Conservation (phyloP, 805 yeast species). For the Maudiozyma serrabonitensis region DNA sequence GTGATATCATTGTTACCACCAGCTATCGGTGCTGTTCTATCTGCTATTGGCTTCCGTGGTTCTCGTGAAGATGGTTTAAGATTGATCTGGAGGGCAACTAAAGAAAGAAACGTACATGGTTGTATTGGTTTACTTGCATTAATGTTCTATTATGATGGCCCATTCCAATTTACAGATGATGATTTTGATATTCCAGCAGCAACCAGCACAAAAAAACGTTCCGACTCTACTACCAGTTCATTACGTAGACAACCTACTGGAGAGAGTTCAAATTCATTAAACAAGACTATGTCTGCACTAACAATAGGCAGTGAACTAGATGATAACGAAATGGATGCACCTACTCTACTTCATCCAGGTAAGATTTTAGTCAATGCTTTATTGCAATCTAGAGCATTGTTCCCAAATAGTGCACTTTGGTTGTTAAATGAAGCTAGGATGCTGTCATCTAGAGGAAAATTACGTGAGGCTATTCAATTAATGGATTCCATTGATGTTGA, state of each 20-base stretch:
- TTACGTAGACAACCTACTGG: background rate
- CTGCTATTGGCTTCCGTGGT: constrained; percentile 87
- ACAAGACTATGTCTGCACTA: constrained; percentile 1
- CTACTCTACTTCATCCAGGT: constrained; percentile 47
- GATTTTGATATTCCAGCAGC: constrained; percentile 49
- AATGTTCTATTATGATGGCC: constrained; percentile 88
- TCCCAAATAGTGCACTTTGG: constrained; percentile 89
- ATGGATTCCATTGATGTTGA: constrained; percentile 53
- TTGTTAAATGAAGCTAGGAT: constrained; percentile 78
- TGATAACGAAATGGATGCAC: constrained; percentile 31
- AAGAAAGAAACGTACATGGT: constrained; percentile 82
- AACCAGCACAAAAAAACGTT: constrained; percentile 25
- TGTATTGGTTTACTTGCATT: constrained; percentile 76
- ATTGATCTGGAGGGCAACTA: constrained; percentile 82
- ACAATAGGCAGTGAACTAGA: constrained; percentile 24
- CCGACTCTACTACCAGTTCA: background rate
- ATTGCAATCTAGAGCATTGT: constrained; percentile 55
- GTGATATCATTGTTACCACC: constrained; percentile 90
- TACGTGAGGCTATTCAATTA: constrained; percentile 53
- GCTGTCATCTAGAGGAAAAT: constrained; percentile 65
- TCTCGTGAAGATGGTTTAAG: constrained; percentile 73
- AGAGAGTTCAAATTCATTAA: background rate
- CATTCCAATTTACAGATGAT: constrained; percentile 84
- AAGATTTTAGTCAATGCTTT: constrained; percentile 44
- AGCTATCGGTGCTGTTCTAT: constrained; percentile 75